Evolutionary conservation across 495 filamentous ascomycete genomes (phyloP).

Genomic region (Penicillium subrubescens): DNA sequence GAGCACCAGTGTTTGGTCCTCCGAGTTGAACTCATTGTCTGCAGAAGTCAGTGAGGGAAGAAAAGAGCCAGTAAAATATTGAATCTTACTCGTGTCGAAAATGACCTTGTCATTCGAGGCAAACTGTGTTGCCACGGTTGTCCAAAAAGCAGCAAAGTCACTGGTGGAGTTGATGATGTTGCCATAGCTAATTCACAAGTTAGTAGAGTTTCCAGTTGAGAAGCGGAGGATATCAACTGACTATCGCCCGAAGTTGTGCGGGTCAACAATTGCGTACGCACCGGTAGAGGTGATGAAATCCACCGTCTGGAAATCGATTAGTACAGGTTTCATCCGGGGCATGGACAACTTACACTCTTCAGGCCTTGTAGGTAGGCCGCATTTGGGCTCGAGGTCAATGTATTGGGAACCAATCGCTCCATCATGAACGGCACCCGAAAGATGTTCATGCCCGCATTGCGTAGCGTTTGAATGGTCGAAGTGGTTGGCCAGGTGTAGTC

Average conservation of each 20-base stretch:
- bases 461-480: constrained; percentile 55
- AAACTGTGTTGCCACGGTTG: constrained; percentile 62
- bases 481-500: constrained; percentile 64
- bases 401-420: constrained; percentile 63
- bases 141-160: constrained; percentile 65
- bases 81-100: constrained; percentile 51
- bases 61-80: constrained; percentile 27
- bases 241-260: constrained; percentile 69
- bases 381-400: constrained; percentile 45
- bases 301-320: constrained; percentile 49
- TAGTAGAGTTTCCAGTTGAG: not conserved
- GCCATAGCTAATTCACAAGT: constrained; percentile 49
- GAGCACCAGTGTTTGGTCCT: constrained; percentile 67
- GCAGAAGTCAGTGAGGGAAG: constrained; percentile 18
- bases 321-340: not conserved
- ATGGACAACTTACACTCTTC: constrained; percentile 37
- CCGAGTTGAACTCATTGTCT: constrained; percentile 77
- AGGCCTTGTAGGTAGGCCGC: constrained; percentile 44
- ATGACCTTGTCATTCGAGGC: constrained; percentile 62
- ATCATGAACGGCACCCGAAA: constrained; percentile 72
- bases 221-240: constrained; percentile 18
- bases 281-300: constrained; percentile 62
- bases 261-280: constrained; percentile 65
- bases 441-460: constrained; percentile 64
- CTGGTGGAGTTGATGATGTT: constrained; percentile 63